Evolutionary conservation across 2,329 filamentous ascomycete species (phyloP).

Genomic region (Tolypocladium pustulatum): DNA sequence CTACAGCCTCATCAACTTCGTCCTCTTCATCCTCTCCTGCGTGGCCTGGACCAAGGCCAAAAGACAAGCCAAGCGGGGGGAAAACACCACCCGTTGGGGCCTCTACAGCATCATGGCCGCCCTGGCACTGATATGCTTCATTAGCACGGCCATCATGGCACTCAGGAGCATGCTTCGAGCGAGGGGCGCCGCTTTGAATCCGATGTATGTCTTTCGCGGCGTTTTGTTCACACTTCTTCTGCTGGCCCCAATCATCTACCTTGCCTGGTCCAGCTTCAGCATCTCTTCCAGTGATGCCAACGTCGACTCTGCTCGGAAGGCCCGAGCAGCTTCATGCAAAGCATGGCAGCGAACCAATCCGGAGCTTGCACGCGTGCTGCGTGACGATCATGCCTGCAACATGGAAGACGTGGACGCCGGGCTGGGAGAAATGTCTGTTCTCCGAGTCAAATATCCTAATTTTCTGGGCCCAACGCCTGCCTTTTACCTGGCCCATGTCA

Average conservation of each 20-base stretch:
- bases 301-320: not conserved
- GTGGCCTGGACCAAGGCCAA: conserved; percentile 2
- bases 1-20: conserved; percentile 11
- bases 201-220: conserved; percentile 14
- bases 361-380: too few relatives aligned
- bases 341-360: too few relatives aligned
- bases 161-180: conserved; percentile 4
- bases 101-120: conserved; percentile 11
- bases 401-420: not conserved
- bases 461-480: conserved; percentile 1
- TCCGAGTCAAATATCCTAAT: not conserved
- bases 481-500: conserved; percentile 9
- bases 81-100: conserved; percentile 3
- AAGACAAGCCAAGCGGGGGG: not conserved
- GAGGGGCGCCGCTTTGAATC: not conserved
- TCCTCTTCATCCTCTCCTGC: conserved; percentile 9
- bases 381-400: not conserved
- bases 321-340: too few relatives aligned
- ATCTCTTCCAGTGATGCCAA: not conserved
- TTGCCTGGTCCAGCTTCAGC: conserved; percentile 6
- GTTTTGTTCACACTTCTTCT: conserved; percentile 12
- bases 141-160: conserved; percentile 7
- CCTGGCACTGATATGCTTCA: conserved; percentile 6
- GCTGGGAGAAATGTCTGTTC: not conserved
- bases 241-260: conserved; percentile 5